Base-by-base conservation (phyloP, 345 rosid genomes). In the Orychophragmus violaceus region DNA sequence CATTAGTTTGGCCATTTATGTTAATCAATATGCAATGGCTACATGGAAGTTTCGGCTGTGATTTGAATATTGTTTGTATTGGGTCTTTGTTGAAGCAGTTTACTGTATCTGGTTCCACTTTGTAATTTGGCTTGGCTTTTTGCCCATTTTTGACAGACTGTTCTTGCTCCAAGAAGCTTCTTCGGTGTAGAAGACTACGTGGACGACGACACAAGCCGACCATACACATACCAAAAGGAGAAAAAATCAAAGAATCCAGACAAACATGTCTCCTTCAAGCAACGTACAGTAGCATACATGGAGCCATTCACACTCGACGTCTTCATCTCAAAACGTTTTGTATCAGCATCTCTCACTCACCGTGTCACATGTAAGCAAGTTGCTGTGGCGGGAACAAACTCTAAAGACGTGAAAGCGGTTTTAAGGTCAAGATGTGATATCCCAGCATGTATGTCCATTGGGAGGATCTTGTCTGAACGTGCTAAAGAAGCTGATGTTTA, bases 151-250 rank as follows among this genome's bases (percentile, higher is more conserved):
- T 39, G 19, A 35, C 82, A 88, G 96, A 70, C 81, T 58, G 69
- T 19, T 18, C 69, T 36, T 67, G 82, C 90, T 25, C 95, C 91
- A 13, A 88, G 99, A 80, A 94, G 97, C 77, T 94, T 94, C 64
- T 94, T 87, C 28, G 97, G 99, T 12, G 97, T 94, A 14, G 99
- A 94, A 81, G 96, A 94, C 79, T 94, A 83, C 59, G 62, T 94
- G 57, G 99, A 94, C 35, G 99, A 90, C 23, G 82, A 87, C 64
- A 90, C 83, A 63, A 84, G 92, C 87, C 74, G 87, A 69, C 97
- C 99, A 6, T 87, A 88, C 81, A 90, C 96, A 48, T 94, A 84
- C 74, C 78, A 90, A 70, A 88, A 90, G 68, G 97, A 68, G 77
- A 90, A 90, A 63, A 87, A 78, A 62, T 85, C 97, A 0, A 90